phyloP scores from a whole-genome alignment of 768 basidiomycete species.

The Podaxis carcinomalis region DNA sequence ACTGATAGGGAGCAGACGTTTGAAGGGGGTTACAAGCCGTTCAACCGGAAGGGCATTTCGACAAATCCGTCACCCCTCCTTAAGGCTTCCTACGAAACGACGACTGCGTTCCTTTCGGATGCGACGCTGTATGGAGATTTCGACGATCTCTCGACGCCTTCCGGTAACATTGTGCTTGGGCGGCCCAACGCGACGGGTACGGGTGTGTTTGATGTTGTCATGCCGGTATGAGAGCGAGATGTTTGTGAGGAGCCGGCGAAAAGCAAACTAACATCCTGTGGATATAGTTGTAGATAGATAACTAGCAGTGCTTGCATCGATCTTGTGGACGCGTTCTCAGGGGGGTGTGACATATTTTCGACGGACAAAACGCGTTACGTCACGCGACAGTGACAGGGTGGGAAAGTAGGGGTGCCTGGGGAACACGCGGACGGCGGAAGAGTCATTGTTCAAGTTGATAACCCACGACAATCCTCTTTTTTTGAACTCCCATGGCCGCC shows the following conservation, averaged over 20 bases:
- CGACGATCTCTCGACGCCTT: slow-evolving; percentile 87
- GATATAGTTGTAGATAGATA: slow-evolving; percentile 4
- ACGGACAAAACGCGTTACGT: slow-evolving; percentile 25
- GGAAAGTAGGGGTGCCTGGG: slow-evolving; percentile 5
- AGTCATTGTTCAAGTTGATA: slow-evolving; percentile 20
- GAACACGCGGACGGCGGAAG: slow-evolving; percentile 16
- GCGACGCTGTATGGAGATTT: slow-evolving; percentile 94
- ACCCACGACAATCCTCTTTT: slow-evolving; percentile 12
- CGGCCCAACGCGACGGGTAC: slow-evolving; percentile 89
- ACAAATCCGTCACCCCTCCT: slow-evolving; percentile 92
- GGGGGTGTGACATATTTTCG: slow-evolving; percentile 13
- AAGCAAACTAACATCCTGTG: slow-evolving; percentile 12
- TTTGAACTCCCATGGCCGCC: slow-evolving; percentile 13
- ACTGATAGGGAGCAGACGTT: slow-evolving; percentile 64
- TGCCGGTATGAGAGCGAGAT: slow-evolving; percentile 34
- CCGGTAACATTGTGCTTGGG: slow-evolving; percentile 89
- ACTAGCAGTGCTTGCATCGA: neutral
- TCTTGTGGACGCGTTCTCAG: neutral
- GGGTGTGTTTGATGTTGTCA: slow-evolving; percentile 86
- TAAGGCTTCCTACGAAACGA: slow-evolving; percentile 98
- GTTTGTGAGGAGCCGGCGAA: slow-evolving; percentile 3
- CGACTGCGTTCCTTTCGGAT: slow-evolving; percentile 88
- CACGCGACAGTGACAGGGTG: slow-evolving; percentile 30
- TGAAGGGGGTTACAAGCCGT: slow-evolving; percentile 96
- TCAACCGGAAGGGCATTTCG: slow-evolving; percentile 94